Evolutionary conservation across 2,329 filamentous ascomycete species (phyloP).

Genomic region (Corniculantispora saksenae): DNA sequence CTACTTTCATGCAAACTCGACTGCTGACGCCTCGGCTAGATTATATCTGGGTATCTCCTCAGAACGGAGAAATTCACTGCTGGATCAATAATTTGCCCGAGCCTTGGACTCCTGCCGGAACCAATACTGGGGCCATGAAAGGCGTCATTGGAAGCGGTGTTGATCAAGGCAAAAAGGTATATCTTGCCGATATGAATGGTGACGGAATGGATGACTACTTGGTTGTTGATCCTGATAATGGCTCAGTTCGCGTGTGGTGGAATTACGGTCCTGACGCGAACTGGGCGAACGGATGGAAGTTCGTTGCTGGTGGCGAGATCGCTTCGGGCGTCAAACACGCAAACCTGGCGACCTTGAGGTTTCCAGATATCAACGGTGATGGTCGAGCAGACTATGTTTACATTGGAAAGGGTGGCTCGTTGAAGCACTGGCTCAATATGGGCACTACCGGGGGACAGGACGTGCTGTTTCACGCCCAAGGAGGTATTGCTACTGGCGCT

Average conservation of each 20-base stretch:
- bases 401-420: slow-evolving; percentile 25
- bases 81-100: slow-evolving; percentile 24
- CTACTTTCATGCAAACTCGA: too few species aligned
- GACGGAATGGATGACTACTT: slow-evolving; percentile 26
- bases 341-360: slow-evolving; percentile 26
- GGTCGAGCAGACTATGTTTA: slow-evolving; percentile 29
- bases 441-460: slow-evolving; percentile 22
- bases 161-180: slow-evolving; percentile 11
- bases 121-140: too few species aligned
- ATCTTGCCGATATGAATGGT: slow-evolving; percentile 25
- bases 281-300: slow-evolving; percentile 27
- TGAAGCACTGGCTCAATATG: slow-evolving; percentile 26
- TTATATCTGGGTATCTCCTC: slow-evolving; percentile 24
- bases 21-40: too few species aligned
- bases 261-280: slow-evolving; percentile 23
- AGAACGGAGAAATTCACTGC: slow-evolving; percentile 21
- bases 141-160: slow-evolving; percentile 22
- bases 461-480: slow-evolving; percentile 17
- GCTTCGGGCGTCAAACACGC: slow-evolving; percentile 28
- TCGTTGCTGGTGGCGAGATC: slow-evolving; percentile 26
- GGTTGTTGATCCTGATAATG: slow-evolving; percentile 20
- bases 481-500: slow-evolving; percentile 23
- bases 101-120: slow-evolving; percentile 22
- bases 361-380: slow-evolving; percentile 31
- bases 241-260: slow-evolving; percentile 24